Percentiles rank a stretch among this genome's conserved stretches.
Conservation (phyloP, 2,329 filamentous ascomycete species). For the Colletotrichum orbiculare region DNA sequence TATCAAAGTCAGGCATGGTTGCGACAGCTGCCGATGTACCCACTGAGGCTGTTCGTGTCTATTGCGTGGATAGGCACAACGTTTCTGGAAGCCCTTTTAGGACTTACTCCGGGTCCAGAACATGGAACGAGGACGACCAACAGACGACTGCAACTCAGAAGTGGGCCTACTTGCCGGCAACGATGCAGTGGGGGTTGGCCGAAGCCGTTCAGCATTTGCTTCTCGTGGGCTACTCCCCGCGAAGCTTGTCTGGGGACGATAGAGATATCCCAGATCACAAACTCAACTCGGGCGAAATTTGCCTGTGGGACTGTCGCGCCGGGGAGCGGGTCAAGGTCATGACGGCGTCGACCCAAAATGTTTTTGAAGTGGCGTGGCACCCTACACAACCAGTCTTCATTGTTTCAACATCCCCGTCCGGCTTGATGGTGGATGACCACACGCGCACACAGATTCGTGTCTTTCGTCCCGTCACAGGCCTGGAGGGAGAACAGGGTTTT, state of each 20-base stretch:
- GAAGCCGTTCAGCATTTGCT: constrained; percentile 60
- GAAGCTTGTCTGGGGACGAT: constrained; percentile 64
- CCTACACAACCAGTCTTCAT: constrained; percentile 64
- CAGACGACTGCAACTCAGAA: constrained; percentile 49
- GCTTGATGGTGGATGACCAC: constrained; percentile 55
- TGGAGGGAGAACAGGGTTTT: constrained; percentile 50
- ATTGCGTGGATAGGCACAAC: constrained; percentile 54
- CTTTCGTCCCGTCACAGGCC: constrained; percentile 51
- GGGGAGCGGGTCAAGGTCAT: constrained; percentile 58
- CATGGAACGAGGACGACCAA: constrained; percentile 42
- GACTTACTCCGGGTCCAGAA: constrained; percentile 53
- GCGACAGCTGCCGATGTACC: constrained; percentile 70
- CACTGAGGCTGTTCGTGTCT: constrained; percentile 66
- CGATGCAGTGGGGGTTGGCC: constrained; percentile 69
- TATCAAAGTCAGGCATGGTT: constrained; percentile 62
- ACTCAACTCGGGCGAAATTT: constrained; percentile 68
- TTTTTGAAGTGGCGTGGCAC: constrained; percentile 75
- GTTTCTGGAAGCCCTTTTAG: constrained; percentile 50
- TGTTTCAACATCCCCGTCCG: constrained; percentile 66
- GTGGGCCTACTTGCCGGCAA: constrained; percentile 73
- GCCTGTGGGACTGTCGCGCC: constrained; percentile 65
- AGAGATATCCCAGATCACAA: constrained; percentile 69
- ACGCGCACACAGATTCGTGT: constrained; percentile 68
- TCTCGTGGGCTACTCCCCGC: constrained; percentile 71
- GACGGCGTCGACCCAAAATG: constrained; percentile 66